Conservation (phyloP, 768 basidiomycete species). For the Sutorius australiensis region DNA sequence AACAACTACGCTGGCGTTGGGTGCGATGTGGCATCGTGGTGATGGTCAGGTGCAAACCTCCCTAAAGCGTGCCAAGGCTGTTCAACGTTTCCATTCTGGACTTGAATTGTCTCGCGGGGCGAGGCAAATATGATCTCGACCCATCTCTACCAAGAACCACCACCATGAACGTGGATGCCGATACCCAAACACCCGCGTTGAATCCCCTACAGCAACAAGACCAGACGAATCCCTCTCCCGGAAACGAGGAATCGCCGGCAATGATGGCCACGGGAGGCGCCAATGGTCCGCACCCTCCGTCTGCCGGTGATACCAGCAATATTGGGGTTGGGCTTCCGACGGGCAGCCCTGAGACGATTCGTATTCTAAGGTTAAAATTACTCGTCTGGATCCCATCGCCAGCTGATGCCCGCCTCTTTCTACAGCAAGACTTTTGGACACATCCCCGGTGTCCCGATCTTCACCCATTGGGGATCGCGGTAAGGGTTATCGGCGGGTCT, state of each 20-base stretch:
- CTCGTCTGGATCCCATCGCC: neutral
- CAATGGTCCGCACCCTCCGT: neutral
- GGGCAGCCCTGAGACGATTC: neutral
- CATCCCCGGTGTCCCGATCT: constrained; percentile 23
- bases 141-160: constrained; percentile 12
- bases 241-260: neutral
- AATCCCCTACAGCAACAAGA: neutral
- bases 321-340: neutral
- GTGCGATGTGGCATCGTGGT: neutral
- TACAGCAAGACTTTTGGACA: constrained; percentile 22
- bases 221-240: neutral
- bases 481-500: neutral
- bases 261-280: neutral
- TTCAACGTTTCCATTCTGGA: neutral
- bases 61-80: neutral
- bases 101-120: neutral
- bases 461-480: constrained; percentile 20
- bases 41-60: neutral
- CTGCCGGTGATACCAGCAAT: neutral
- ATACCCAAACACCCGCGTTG: neutral
- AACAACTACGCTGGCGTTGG: neutral
- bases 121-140: neutral
- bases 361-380: neutral
- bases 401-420: neutral
- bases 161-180: constrained; percentile 8